Conservation (phyloP, 176 grass and related monocot species). For the Olyra latifolia region DNA sequence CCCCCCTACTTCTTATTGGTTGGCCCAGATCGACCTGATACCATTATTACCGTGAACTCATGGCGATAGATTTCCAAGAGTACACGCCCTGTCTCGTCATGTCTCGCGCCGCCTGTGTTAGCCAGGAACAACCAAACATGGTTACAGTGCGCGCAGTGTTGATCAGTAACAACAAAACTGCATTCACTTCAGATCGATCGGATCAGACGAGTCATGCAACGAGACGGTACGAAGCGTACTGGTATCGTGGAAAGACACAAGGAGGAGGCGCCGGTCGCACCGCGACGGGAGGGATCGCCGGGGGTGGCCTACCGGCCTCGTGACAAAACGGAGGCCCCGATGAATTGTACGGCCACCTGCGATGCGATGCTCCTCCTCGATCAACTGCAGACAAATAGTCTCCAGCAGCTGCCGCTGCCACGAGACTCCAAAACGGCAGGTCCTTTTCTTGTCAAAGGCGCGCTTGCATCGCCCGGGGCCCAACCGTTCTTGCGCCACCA, state of each 20-base stretch:
- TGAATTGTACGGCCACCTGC: conserved; percentile 45
- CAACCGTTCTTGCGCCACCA: not conserved
- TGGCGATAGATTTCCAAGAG: not conserved
- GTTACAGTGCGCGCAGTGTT: not conserved
- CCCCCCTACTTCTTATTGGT: not conserved
- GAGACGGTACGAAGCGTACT: not conserved
- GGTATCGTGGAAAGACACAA: not conserved
- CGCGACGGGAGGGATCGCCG: not conserved
- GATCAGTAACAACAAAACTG: not conserved
- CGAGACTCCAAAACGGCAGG: not conserved
- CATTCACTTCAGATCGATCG: not conserved
- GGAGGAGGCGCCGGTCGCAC: not conserved
- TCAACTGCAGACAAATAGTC: conserved; percentile 29
- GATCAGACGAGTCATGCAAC: not conserved
- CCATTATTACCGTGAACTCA: not conserved
- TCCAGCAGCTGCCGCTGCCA: not conserved
- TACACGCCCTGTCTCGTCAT: not conserved
- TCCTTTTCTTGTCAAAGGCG: not conserved
- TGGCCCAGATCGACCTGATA: not conserved
- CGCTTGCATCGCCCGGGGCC: not conserved
- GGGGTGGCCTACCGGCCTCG: not conserved
- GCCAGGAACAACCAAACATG: not conserved
- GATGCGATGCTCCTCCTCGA: not conserved
- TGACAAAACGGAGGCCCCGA: conserved; percentile 31
- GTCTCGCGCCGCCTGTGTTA: not conserved